Conservation (phyloP, 2,329 filamentous ascomycete species). For the Aotearoamyces nothofagi region DNA sequence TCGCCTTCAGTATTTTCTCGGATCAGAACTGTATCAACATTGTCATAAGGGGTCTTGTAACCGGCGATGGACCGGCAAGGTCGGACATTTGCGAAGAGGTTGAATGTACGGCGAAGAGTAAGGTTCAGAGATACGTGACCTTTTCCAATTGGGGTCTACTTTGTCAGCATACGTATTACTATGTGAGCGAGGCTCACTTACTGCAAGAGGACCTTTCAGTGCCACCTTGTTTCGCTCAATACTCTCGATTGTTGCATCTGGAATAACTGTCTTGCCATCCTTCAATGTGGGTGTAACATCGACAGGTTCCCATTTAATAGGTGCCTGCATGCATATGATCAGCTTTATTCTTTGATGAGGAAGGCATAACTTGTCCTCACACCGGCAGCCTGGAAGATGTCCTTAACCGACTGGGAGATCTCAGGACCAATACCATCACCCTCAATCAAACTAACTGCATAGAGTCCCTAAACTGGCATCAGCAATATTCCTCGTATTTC, state of each 20-base stretch:
- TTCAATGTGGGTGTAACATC: slow-evolving; percentile 90
- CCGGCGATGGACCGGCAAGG: slow-evolving; percentile 94
- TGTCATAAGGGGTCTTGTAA: slow-evolving; percentile 97
- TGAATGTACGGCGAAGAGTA: slow-evolving; percentile 96
- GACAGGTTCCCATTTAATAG: slow-evolving; percentile 92
- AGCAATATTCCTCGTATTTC: no score
- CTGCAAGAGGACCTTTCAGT: slow-evolving; percentile 92
- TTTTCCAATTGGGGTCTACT: slow-evolving; percentile 85
- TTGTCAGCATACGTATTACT: slow-evolving; percentile 7
- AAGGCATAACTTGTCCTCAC: slow-evolving; percentile 30
- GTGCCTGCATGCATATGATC: slow-evolving; percentile 38
- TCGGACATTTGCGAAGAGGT: slow-evolving; percentile 98
- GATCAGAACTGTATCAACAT: slow-evolving; percentile 93
- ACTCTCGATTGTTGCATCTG: slow-evolving; percentile 81
- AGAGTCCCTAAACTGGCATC: slow-evolving; percentile 57
- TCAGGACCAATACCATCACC: slow-evolving; percentile 98
- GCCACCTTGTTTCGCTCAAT: slow-evolving; percentile 94
- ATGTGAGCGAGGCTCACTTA: slow-evolving; percentile 29
- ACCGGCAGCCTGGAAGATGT: slow-evolving; percentile 92
- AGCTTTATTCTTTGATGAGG: slow-evolving; percentile 6
- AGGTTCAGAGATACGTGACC: slow-evolving; percentile 98
- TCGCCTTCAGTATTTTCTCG: slow-evolving; percentile 99
- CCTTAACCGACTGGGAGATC: slow-evolving; percentile 95
- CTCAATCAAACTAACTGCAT: slow-evolving; percentile 92
- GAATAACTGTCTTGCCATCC: slow-evolving; percentile 91